These are phyloP conservation scores for Phytophthora colocasiae DNA, from an alignment of 352 stramenopile genomes.

Conservation along the genomic window DNA sequence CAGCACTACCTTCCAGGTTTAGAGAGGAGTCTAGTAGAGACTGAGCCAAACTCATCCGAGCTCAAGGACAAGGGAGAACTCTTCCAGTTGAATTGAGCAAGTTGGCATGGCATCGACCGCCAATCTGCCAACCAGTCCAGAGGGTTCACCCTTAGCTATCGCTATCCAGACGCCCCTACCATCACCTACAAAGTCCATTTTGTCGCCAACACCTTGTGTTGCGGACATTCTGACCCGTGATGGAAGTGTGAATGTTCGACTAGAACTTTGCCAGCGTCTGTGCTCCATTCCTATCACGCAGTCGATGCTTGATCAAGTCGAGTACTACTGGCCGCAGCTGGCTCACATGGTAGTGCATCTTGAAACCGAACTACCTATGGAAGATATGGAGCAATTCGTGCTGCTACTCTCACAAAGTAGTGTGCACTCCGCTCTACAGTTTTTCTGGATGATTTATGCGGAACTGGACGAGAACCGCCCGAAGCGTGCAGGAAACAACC, in stretches of 20 bases:
- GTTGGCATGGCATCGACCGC: not conserved
- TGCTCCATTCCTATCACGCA: conserved; percentile 55
- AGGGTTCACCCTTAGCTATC: conserved; percentile 7
- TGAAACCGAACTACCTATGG: conserved; percentile 76
- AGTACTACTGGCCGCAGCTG: conserved; percentile 84
- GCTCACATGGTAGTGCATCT: conserved; percentile 87
- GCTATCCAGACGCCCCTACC: conserved; percentile 19
- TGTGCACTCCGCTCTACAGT: conserved; percentile 82
- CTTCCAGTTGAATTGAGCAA: no score
- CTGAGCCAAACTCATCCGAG: conserved; percentile 10
- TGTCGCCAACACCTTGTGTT: conserved; percentile 20
- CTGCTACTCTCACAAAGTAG: conserved; percentile 78
- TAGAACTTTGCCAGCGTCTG: conserved; percentile 70
- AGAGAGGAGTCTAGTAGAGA: not conserved
- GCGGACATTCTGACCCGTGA: conserved; percentile 50
- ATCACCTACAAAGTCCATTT: conserved; percentile 27
- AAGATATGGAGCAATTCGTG: conserved; percentile 83
- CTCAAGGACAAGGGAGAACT: not conserved
- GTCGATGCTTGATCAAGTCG: conserved; percentile 72
- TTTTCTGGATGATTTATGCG: conserved; percentile 88
- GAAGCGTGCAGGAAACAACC: conserved; percentile 64
- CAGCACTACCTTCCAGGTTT: not conserved
- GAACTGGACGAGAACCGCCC: conserved; percentile 81
- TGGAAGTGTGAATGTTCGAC: conserved; percentile 69
- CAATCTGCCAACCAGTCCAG: not conserved